Evolutionary conservation across 441 rosid genomes (phyloP), one percentile per base, ranked within the genome.

Genomic region (Eutrema salsugineum): DNA sequence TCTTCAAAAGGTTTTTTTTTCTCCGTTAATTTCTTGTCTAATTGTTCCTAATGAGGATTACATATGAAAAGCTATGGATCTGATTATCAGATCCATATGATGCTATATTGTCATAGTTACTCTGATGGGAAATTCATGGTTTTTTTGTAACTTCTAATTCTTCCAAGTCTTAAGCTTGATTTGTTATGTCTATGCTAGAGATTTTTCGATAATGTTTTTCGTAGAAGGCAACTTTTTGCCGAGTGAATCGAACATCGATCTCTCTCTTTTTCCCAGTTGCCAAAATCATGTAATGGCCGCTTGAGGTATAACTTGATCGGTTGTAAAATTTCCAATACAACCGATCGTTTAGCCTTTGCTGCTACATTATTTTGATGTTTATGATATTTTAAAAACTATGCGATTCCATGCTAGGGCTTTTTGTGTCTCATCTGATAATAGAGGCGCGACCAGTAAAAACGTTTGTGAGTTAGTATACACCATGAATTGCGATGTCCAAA

Each of bases 201-300:
- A 56, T 4, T 3, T 33, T 33, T 15, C 9, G 0, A 44, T 1
- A 15, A 30, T 62, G 5, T 5, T 63, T 54, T 24, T 15, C n/a
- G 19, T 8, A 0, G 9, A 12, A 32, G 79, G 79, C 79, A 69
- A 69, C 79, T 69, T 76, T 76, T 76, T 76, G 79, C 75, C 79
- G 75, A 76, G 71, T 69, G 75, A 76, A 76, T 76, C 71, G 71
- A 63, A 38, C 6, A 69, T 76, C 66, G 71, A 76, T 76, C 32
- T 76, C 79, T 76, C 79, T 76, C 75, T 75, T 76, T 76, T 76
- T 76, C 79, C 79, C 79, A 63, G 79, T 76, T 76, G 79, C 75
- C 79, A n/a, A 76, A 55, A 76, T 55, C 39, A 53, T 27, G 1
- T 44, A 27, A 30, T 75, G 48, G 65, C 64, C 19, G 51, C 7